Evolutionary conservation across 2,329 filamentous ascomycete species (phyloP).

Genomic region (Juglanconis juglandina): DNA sequence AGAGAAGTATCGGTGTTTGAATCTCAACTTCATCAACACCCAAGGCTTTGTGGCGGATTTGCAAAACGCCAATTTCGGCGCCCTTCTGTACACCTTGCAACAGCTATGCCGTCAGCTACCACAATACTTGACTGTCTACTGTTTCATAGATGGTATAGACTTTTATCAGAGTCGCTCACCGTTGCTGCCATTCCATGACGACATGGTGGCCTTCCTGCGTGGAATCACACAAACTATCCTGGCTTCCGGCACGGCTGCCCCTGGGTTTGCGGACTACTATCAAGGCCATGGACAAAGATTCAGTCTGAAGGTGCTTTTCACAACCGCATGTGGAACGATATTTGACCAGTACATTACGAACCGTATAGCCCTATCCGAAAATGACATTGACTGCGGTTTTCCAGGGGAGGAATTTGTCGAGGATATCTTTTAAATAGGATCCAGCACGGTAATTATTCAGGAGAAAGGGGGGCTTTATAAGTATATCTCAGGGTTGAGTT

Average conservation of each 20-base stretch:
- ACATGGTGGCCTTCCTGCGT: background rate
- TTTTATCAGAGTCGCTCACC: background rate
- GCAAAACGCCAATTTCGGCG: background rate
- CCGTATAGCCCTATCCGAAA: background rate
- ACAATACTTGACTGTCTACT: background rate
- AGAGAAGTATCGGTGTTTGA: background rate
- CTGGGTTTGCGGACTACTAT: background rate
- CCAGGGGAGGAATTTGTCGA: too few species aligned
- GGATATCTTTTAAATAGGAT: too few species aligned
- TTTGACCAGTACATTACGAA: background rate
- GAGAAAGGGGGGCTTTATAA: too few species aligned
- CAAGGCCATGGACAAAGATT: background rate
- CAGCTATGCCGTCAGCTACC: background rate
- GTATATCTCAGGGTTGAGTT: too few species aligned
- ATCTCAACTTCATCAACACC: background rate
- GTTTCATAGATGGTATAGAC: background rate
- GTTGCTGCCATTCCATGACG: background rate
- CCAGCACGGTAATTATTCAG: too few species aligned
- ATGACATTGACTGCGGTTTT: too few species aligned
- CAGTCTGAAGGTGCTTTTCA: background rate
- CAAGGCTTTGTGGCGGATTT: background rate
- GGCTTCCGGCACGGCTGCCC: background rate
- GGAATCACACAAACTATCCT: background rate
- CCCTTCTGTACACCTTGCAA: background rate
- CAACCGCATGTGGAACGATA: background rate